Percentiles rank a stretch among this genome's conserved stretches.
Evolutionary conservation across 352 stramenopile species (phyloP).

Genomic region (Globisporangium emineosum): DNA sequence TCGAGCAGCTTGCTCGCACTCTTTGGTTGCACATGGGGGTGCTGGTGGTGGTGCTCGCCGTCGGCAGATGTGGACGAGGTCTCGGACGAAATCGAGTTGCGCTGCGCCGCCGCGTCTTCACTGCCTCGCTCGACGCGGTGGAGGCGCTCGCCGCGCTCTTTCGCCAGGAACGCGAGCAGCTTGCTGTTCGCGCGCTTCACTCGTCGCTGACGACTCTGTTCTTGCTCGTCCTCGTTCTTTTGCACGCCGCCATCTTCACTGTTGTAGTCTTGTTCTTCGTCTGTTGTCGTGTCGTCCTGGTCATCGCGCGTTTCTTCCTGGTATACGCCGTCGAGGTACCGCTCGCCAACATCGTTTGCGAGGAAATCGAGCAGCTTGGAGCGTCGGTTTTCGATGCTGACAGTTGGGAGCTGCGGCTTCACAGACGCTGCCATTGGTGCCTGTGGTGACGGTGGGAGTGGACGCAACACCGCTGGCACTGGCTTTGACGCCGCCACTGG

Average conservation of each 20-base stretch:
- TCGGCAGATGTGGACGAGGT: constrained; percentile 11
- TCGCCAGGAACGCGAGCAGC: constrained; percentile 53
- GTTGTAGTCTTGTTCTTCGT: constrained; percentile 12
- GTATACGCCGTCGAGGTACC: constrained; percentile 72
- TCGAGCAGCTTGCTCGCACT: constrained; percentile 39
- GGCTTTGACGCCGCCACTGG: background rate
- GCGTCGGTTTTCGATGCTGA: constrained; percentile 31
- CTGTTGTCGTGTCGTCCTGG: constrained; percentile 16
- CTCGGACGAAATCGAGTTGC: constrained; percentile 27
- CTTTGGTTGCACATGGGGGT: background rate
- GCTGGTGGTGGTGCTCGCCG: background rate
- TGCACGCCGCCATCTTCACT: background rate
- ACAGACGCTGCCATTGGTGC: background rate
- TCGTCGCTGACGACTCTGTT: constrained; percentile 14
- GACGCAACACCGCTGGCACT: background rate
- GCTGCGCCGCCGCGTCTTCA: constrained; percentile 7
- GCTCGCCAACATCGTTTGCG: constrained; percentile 63
- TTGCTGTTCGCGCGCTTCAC: constrained; percentile 44
- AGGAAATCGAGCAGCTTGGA: constrained; percentile 77
- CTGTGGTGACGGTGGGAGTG: background rate
- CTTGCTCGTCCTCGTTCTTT: constrained; percentile 6
- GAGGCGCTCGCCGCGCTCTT: constrained; percentile 47
- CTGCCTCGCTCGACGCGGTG: constrained; percentile 29
- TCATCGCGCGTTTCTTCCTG: constrained; percentile 50
- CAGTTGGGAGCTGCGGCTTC: background rate